Evolutionary conservation across 805 yeast species (phyloP), one percentile per base, ranked within the genome.

Genomic region (Candida montana): DNA sequence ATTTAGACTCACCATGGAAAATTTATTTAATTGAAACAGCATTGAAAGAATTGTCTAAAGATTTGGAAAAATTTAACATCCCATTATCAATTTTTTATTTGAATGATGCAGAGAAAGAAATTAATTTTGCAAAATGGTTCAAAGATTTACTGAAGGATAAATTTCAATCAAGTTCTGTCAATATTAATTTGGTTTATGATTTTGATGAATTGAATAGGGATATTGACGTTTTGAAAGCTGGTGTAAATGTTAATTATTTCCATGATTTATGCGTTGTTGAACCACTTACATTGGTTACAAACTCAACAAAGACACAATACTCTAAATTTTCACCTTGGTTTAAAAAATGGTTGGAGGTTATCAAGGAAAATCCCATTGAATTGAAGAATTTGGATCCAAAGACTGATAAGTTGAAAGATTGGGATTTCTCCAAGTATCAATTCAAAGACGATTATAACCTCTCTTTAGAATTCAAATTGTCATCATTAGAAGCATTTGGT

Each of bases 301-400:
- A 40, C 16, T 27, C 67, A 28, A 68, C 65, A 46, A 74, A 72
- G 1, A 62, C 69, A 1, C 71, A 63, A 36, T 72, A 67, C 40
- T 64, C 74, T 2, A 71, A 70, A 10, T 72, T 72, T 45, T 62
- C 74, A 4, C 77, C 77, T 0, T 72, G 75, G 75, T 69, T 61
- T 46, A 67, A 59, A 41, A 62, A 67, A 24, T 72, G 77, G 77
- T 50, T 54, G 7, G 51, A 53, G 13, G 49, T 56, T 36, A 48
- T 68, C 10, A 50, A 62, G 30, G 46, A 47, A 6, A 30, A 50
- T 19, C 44, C 45, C 8, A 23, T 36, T n/a, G 31, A 26, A 31
- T 30, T 39, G 5, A 30, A 10, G 24, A 10, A 34, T 16, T 13
- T 33, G 17, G 13, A 28, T 4, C 23, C 43, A 19, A 35, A 37